phyloP scores from a whole-genome alignment of 148 eudicot species.

The Silene latifolia region DNA sequence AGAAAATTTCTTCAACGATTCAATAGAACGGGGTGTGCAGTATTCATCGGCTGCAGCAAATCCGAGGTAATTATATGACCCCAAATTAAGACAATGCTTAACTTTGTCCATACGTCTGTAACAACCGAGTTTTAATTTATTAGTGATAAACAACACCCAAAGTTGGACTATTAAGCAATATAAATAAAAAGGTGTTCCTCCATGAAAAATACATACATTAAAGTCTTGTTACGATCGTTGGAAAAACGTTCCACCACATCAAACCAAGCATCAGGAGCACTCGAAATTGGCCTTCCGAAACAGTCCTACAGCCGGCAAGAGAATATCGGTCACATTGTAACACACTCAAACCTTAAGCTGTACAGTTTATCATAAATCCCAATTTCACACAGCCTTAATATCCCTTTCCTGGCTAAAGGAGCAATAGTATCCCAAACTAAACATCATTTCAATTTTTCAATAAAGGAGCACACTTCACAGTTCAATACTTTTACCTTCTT shows the following conservation, averaged over 20 bases:
- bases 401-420: background rate
- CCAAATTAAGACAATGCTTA: slow-evolving; percentile 81
- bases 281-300: slow-evolving; percentile 89
- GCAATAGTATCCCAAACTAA: background rate
- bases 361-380: background rate
- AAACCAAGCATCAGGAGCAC: slow-evolving; percentile 99
- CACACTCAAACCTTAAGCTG: background rate
- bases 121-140: slow-evolving; percentile 4
- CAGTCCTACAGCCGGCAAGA: slow-evolving; percentile 51
- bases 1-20: slow-evolving; percentile 61
- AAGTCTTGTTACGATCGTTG: slow-evolving; percentile 83
- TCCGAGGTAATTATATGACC: slow-evolving; percentile 98
- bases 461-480: background rate
- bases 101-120: slow-evolving; percentile 74
- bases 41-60: slow-evolving; percentile 98
- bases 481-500: background rate
- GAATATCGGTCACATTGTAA: background rate
- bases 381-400: background rate
- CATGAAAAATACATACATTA: slow-evolving; percentile 48
- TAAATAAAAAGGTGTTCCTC: background rate
- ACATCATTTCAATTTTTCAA: background rate
- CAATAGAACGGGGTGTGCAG: slow-evolving; percentile 87
- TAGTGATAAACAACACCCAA: background rate
- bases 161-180: background rate
- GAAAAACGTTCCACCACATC: slow-evolving; percentile 95